A percentile compares a stretch with the other conserved stretches of the same genome.
Evolutionary conservation across 768 basidiomycete species (phyloP).

Genomic region (Clitopilus hobsonii): DNA sequence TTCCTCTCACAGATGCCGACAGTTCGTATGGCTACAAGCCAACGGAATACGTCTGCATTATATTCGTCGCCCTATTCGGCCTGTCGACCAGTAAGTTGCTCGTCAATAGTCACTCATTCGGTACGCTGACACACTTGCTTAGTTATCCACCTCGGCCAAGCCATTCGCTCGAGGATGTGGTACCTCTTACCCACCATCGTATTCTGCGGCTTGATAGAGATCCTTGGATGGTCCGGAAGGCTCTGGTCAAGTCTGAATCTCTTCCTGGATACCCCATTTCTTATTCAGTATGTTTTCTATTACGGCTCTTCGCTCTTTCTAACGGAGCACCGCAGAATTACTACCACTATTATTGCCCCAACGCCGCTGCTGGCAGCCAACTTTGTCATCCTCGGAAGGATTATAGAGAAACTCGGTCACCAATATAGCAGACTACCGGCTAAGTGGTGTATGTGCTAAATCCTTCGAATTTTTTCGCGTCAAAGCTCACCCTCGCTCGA

Average conservation of each 20-base stretch:
- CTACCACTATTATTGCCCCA: constrained; percentile 45
- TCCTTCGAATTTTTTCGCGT: constrained; percentile 1
- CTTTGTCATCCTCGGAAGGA: constrained; percentile 47
- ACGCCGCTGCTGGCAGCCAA: constrained; percentile 54
- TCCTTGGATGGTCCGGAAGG: constrained; percentile 51
- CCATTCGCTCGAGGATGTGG: constrained; percentile 39
- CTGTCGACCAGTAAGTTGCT: constrained; percentile 15
- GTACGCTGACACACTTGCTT: neutral
- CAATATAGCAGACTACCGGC: constrained; percentile 41
- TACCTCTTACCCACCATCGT: constrained; percentile 48
- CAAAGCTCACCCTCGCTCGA: neutral
- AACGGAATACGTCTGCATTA: constrained; percentile 28
- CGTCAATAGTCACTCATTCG: neutral
- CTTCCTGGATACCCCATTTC: constrained; percentile 21
- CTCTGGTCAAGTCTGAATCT: constrained; percentile 39
- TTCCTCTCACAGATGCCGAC: neutral
- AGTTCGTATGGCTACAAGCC: constrained; percentile 34
- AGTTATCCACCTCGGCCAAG: constrained; percentile 43
- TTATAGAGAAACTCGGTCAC: constrained; percentile 38
- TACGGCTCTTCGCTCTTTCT: too few relatives aligned
- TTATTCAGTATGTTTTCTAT: constrained; percentile 28
- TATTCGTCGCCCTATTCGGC: constrained; percentile 34
- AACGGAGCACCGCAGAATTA: too few relatives aligned
- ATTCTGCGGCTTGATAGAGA: constrained; percentile 43
- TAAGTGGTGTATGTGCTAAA: neutral